phyloP scores from a whole-genome alignment of 1,284 basidiomycete genomes.

The Fomitopsis pinicola region DNA sequence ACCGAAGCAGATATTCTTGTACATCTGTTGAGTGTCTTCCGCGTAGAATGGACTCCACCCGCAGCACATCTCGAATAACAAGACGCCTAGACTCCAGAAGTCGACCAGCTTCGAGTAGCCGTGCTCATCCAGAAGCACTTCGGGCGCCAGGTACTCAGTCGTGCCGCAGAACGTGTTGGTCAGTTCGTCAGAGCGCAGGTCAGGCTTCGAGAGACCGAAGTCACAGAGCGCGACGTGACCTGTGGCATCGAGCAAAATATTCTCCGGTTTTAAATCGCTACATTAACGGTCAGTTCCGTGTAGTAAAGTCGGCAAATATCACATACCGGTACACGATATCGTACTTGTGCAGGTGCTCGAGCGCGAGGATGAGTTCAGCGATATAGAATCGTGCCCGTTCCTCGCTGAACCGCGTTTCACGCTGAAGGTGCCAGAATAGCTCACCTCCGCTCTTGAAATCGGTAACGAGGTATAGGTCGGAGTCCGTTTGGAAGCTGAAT shows the following conservation, averaged over 20 bases:
- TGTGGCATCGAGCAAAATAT: constrained; percentile 94
- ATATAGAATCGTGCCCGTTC: constrained; percentile 94
- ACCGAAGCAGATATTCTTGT: constrained; percentile 98
- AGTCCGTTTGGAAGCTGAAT: constrained; percentile 97
- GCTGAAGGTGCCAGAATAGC: constrained; percentile 96
- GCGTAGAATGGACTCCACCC: constrained; percentile 99
- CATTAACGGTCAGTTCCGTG: constrained; percentile 1
- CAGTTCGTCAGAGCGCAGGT: constrained; percentile 89
- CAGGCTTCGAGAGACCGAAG: constrained; percentile 96
- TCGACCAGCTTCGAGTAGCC: constrained; percentile 99
- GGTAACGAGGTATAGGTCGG: constrained; percentile 95
- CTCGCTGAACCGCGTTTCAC: constrained; percentile 90
- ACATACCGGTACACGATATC: constrained; percentile 92
- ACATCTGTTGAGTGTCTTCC: constrained; percentile 99
- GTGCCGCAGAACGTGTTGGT: constrained; percentile 99
- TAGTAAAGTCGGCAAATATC: not conserved
- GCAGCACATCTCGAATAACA: constrained; percentile 98
- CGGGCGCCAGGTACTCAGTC: constrained; percentile 96
- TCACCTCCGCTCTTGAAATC: constrained; percentile 99
- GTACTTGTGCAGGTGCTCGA: constrained; percentile 96
- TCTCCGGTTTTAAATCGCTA: constrained; percentile 94
- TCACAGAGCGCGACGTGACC: constrained; percentile 97
- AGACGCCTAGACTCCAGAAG: constrained; percentile 95
- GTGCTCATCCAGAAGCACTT: constrained; percentile 97
- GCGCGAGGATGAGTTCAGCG: constrained; percentile 88